Percentiles rank a stretch among this genome's conserved stretches.
These are phyloP conservation scores for Trichosporon asahii DNA, from an alignment of 1,284 basidiomycete genomes.

Conservation along the genomic window DNA sequence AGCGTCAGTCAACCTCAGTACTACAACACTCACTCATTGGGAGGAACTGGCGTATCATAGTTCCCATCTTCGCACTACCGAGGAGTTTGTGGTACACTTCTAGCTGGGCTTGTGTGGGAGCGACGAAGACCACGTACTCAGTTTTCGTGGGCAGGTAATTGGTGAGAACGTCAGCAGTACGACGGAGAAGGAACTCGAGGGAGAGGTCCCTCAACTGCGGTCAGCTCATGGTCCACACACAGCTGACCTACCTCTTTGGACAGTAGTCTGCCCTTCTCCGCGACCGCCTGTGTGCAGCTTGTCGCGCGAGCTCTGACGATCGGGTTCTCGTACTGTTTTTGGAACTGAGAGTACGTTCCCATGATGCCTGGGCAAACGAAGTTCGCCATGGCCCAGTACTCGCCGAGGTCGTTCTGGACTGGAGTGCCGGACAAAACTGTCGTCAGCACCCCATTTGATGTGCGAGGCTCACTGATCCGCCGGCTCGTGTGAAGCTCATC, in stretches of 20 bases:
- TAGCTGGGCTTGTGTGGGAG: constrained; percentile 75
- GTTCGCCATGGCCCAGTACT: constrained; percentile 94
- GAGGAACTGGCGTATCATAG: constrained; percentile 73
- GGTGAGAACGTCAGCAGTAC: constrained; percentile 75
- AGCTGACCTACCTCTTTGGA: constrained; percentile 61
- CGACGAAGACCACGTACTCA: constrained; percentile 90
- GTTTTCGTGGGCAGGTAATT: constrained; percentile 87
- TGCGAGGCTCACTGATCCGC: constrained; percentile 56
- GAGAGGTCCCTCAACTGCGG: constrained; percentile 69
- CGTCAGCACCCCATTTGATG: constrained; percentile 4
- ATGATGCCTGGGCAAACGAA: constrained; percentile 91
- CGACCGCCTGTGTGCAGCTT: constrained; percentile 66
- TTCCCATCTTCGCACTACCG: constrained; percentile 59
- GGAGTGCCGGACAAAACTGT: constrained; percentile 91
- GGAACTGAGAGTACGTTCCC: constrained; percentile 65
- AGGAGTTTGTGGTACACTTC: constrained; percentile 66
- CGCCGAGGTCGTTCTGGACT: constrained; percentile 91
- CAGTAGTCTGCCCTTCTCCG: constrained; percentile 69
- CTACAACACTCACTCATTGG: constrained; percentile 64
- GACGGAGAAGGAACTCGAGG: constrained; percentile 81
- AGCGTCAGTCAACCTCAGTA: background rate
- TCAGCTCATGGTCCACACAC: background rate
- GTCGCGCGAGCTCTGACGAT: constrained; percentile 84
- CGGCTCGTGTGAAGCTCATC: constrained; percentile 69
- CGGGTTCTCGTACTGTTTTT: constrained; percentile 78